These are phyloP conservation scores for Dothideomycetidae sp. DNA, from an alignment of 2,329 filamentous ascomycete genomes.

Conservation along the genomic window DNA sequence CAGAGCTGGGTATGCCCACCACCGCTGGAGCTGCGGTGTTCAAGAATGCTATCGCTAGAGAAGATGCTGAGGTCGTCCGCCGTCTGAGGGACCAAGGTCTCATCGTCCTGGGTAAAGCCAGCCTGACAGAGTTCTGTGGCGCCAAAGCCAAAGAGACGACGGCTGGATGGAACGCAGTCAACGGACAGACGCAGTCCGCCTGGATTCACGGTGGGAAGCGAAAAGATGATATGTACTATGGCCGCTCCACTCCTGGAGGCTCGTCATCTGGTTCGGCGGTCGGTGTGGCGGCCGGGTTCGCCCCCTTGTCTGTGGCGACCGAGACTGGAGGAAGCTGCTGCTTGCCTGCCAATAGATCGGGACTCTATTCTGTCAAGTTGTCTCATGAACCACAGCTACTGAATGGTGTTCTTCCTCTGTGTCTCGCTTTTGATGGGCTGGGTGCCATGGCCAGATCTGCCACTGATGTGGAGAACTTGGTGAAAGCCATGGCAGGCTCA, in stretches of 20 bases:
- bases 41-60: conserved; percentile 23
- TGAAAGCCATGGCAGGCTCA: background rate
- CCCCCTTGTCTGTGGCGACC: conserved; percentile 25
- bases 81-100: conserved; percentile 26
- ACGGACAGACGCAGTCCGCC: conserved; percentile 26
- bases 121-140: conserved; percentile 27
- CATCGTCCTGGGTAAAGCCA: conserved; percentile 30
- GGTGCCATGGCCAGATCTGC: background rate
- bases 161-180: conserved; percentile 27
- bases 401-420: background rate
- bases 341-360: conserved; percentile 26
- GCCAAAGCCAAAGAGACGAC: conserved; percentile 24
- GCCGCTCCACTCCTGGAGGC: conserved; percentile 25
- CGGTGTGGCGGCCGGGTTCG: conserved; percentile 27
- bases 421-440: background rate
- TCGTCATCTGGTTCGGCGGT: conserved; percentile 23
- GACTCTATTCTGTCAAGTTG: conserved; percentile 26
- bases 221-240: conserved; percentile 9
- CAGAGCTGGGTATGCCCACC: conserved; percentile 27
- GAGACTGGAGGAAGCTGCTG: conserved; percentile 28
- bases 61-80: conserved; percentile 26
- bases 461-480: background rate
- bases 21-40: conserved; percentile 26
- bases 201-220: conserved; percentile 24
- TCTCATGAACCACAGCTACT: background rate